A percentile compares a stretch with the other conserved stretches of the same genome.
Evolutionary conservation across 2,329 filamentous ascomycete genomes (phyloP).

Genomic region (Fusarium hostae): DNA sequence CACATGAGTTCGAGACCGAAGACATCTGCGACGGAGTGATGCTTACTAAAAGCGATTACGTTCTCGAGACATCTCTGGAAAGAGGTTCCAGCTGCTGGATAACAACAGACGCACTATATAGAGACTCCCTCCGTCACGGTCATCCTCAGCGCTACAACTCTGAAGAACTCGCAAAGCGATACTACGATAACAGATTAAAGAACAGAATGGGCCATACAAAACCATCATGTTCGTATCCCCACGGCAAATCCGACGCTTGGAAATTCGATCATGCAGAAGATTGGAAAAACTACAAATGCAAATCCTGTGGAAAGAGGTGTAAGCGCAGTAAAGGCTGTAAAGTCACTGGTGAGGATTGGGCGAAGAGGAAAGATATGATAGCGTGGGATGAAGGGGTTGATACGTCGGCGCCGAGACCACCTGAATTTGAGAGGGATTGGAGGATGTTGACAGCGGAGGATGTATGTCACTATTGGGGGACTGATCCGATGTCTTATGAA

Average conservation of each 20-base stretch:
- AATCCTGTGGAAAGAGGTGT: background rate
- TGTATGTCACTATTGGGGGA: background rate
- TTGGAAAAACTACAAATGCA: background rate
- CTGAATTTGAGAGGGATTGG: constrained; percentile 14
- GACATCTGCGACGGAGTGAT: background rate
- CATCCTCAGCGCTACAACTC: background rate
- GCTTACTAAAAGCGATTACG: constrained; percentile 2
- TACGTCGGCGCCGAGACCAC: background rate
- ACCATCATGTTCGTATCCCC: background rate
- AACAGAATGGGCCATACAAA: constrained; percentile 1
- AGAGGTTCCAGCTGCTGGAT: background rate
- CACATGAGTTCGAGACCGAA: background rate
- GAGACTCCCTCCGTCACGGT: background rate
- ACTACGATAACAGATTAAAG: background rate
- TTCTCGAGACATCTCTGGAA: background rate
- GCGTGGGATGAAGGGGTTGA: background rate
- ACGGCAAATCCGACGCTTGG: constrained; percentile 6
- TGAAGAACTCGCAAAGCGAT: fast-evolving
- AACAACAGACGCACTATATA: background rate
- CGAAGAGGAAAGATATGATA: background rate
- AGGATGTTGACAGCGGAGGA: background rate
- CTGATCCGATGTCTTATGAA: background rate
- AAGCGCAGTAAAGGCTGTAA: background rate
- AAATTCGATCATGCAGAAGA: background rate
- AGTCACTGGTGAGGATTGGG: constrained; percentile 1